These are phyloP conservation scores for Rhodotorula sp. DNA, from an alignment of 1,284 basidiomycete genomes.

Conservation along the genomic window DNA sequence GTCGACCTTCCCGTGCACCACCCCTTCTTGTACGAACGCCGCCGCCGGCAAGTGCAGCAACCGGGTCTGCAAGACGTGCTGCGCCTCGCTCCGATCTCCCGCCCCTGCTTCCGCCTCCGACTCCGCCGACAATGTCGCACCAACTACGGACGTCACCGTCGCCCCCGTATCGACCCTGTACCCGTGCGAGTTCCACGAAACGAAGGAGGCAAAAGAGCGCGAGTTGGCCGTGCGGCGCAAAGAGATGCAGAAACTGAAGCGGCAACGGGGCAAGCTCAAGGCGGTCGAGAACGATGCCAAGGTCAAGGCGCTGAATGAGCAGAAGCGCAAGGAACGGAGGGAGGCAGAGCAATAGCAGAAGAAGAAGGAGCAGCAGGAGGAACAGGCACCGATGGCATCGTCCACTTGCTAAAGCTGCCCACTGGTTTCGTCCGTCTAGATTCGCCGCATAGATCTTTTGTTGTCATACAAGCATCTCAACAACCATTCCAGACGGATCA, in stretches of 20 bases:
- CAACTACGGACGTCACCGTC: slow-evolving; percentile 54
- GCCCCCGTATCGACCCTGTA: too few relatives aligned
- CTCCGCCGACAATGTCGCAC: neutral
- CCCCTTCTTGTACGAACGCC: neutral
- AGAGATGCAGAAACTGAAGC: slow-evolving; percentile 44
- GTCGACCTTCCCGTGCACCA: neutral
- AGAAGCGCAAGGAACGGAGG: neutral
- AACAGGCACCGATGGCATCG: neutral
- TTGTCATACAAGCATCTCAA: neutral
- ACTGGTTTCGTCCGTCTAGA: neutral
- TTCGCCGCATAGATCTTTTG: too few relatives aligned
- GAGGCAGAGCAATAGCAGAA: slow-evolving; percentile 32
- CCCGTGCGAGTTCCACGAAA: slow-evolving; percentile 9
- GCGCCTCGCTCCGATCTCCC: neutral
- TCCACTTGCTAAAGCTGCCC: neutral
- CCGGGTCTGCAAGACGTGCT: slow-evolving; percentile 10
- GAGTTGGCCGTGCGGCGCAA: slow-evolving; percentile 49
- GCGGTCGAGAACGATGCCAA: slow-evolving; percentile 34
- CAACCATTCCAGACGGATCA: neutral
- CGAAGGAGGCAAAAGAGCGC: slow-evolving; percentile 46
- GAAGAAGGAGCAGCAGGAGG: neutral
- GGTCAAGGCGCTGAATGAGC: slow-evolving; percentile 35
- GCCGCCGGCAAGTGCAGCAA: slow-evolving; percentile 62
- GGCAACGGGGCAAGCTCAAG: slow-evolving; percentile 44
- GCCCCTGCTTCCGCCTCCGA: neutral